Base-by-base conservation (phyloP, 441 rosid genomes). In the Populus hybrid region DNA sequence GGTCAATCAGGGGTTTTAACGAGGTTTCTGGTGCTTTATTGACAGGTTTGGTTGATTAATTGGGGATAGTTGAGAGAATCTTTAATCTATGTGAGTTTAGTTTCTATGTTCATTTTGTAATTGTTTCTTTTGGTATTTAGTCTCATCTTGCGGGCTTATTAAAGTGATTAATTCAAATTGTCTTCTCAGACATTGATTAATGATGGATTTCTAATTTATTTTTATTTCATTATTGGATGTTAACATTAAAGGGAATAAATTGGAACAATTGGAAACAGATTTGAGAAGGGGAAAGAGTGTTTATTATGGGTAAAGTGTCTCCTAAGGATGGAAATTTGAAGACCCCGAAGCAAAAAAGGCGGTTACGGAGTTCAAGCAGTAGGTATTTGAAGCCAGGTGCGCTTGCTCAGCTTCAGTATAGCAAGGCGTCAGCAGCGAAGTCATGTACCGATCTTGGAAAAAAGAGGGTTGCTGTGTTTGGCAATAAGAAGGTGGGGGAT, bases 321-420 rank as follows among this genome's bases (percentile, higher is more conserved):
- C 89, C 91, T 0, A 89, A 89, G 59, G 94, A 89, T 12, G 74
- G 90, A 70, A 81, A 77, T 70, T 77, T 76, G 0, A 91, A 83
- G 76, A 84, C 82, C n/a, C 67, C 92, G 0, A 84, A 85, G 79
- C 89, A 89, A 78, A 92, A 86, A 73, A 87, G 88, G 83, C 87
- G 90, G 34, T 78, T 82, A 76, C 83, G 90, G 82, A 84, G 84
- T 70, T 89, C 97, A 0, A 83, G 83, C 81, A 85, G 78, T 69
- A 93, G 83, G 82, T 93, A 89, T 85, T 82, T 95, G 85, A 95
- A 91, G 79, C 97, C 99, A 1, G 97, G 97, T 61, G 88, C 97
- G 28, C 88, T 93, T n/a, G 93, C 95, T 81, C 98, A 90, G 86
- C 86, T 90, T 71, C 87, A 90, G 9, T 87, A 89, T 78, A 86